phyloP scores from a whole-genome alignment of 805 yeast genomes.

The Metschnikowia sp. region DNA sequence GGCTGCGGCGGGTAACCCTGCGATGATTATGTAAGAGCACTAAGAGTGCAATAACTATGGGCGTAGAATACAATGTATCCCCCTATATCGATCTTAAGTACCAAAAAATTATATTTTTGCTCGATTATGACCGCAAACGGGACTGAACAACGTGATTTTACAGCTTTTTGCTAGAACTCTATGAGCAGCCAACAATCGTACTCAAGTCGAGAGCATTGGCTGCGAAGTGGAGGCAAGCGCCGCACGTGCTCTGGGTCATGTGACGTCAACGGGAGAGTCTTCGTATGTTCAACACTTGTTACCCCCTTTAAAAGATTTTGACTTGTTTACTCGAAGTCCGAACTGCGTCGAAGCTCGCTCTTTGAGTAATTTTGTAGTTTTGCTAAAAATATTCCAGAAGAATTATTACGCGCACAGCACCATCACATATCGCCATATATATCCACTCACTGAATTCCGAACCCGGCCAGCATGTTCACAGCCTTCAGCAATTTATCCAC shows the following conservation, averaged over 20 bases:
- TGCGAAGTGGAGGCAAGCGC: not conserved
- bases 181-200: not conserved
- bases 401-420: not conserved
- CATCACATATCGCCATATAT: not conserved
- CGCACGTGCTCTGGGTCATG: not conserved
- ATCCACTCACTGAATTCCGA: constrained; percentile 57
- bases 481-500: constrained; percentile 61
- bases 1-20: constrained; percentile 19
- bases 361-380: not conserved
- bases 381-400: not conserved
- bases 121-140: too few species aligned
- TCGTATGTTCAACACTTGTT: too few species aligned
- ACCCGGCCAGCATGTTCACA: constrained; percentile 77
- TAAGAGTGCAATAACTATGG: too few species aligned
- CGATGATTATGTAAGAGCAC: too few species aligned
- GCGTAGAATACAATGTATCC: too few species aligned
- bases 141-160: too few species aligned
- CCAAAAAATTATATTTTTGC: too few species aligned
- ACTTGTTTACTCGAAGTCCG: too few species aligned
- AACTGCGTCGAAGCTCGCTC: too few species aligned
- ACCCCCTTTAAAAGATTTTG: too few species aligned
- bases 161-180: not conserved
- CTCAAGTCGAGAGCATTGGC: constrained; percentile 3
- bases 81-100: too few species aligned
- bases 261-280: not conserved